Evolutionary conservation across 2,329 filamentous ascomycete genomes (phyloP).

Genomic region (Verticillium tricorpus): DNA sequence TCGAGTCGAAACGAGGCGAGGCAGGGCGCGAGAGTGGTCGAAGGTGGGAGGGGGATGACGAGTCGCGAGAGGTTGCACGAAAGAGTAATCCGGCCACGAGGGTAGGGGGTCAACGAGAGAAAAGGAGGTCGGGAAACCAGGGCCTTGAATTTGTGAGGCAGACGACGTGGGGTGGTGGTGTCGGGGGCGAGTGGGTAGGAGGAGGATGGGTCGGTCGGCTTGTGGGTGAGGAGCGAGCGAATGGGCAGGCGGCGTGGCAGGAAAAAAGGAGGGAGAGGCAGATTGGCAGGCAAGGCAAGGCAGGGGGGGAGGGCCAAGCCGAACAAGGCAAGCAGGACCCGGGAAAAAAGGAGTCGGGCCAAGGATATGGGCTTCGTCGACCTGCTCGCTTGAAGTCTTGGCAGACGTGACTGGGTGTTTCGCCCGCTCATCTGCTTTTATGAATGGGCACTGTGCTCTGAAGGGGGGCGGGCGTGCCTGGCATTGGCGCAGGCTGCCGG

Average conservation of each 20-base stretch:
- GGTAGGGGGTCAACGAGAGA: neutral
- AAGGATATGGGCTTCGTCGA: conserved; percentile 13
- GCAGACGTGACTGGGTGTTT: neutral
- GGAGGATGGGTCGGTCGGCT: neutral
- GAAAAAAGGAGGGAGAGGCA: conserved; percentile 4
- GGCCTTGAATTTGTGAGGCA: neutral
- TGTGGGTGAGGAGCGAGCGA: neutral
- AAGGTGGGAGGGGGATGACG: neutral
- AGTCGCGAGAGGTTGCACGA: neutral
- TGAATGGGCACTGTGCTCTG: neutral
- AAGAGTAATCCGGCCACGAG: neutral
- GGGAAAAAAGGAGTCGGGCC: conserved; percentile 1
- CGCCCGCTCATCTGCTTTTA: neutral
- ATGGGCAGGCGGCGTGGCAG: conserved; percentile 1
- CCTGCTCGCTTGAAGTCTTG: neutral
- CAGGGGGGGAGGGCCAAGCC: conserved; percentile 7
- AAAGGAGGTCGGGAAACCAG: neutral
- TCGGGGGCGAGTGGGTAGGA: neutral
- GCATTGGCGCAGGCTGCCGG: neutral
- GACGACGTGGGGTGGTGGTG: neutral
- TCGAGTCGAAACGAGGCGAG: neutral
- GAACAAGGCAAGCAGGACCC: conserved; percentile 6
- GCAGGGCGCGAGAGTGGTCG: neutral
- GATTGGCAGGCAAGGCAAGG: neutral
- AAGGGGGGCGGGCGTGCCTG: neutral